Conservation (phyloP, 441 rosid genomes). For the Adansonia rubrostipa region DNA sequence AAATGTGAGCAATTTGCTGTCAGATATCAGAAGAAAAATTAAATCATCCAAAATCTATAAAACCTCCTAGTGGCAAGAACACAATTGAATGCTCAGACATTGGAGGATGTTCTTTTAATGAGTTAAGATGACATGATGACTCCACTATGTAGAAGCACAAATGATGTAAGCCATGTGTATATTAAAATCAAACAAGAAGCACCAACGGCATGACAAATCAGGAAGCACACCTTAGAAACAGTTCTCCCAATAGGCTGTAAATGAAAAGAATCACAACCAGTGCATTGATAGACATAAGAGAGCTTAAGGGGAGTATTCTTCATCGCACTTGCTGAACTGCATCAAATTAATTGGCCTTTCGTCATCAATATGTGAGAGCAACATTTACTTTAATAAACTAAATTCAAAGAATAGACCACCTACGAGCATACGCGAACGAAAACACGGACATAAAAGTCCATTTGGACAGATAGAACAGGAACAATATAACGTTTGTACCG, state of each 20-base stretch:
- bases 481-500: slow-evolving; percentile 96
- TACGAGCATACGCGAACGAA: slow-evolving; percentile 97
- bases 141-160: background rate
- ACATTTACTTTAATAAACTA: slow-evolving; percentile 14
- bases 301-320: slow-evolving; percentile 98
- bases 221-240: slow-evolving; percentile 66
- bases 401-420: slow-evolving; percentile 39
- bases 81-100: background rate
- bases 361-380: slow-evolving; percentile 22
- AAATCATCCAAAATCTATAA: background rate
- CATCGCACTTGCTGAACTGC: slow-evolving; percentile 98
- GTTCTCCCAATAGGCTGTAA: slow-evolving; percentile 91
- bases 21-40: background rate
- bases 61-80: background rate
- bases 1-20: background rate
- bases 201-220: slow-evolving; percentile 17
- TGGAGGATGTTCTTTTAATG: background rate
- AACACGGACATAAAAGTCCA: slow-evolving; percentile 93
- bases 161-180: background rate
- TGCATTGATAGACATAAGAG: slow-evolving; percentile 94
- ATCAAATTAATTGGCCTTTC: slow-evolving; percentile 30
- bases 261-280: slow-evolving; percentile 97
- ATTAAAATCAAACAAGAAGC: slow-evolving; percentile 15
- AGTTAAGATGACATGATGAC: background rate
- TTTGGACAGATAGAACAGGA: slow-evolving; percentile 91